A percentile compares a stretch with the other conserved stretches of the same genome.
Conservation (phyloP, 2,329 filamentous ascomycete genomes). For the Neurospora sp. region DNA sequence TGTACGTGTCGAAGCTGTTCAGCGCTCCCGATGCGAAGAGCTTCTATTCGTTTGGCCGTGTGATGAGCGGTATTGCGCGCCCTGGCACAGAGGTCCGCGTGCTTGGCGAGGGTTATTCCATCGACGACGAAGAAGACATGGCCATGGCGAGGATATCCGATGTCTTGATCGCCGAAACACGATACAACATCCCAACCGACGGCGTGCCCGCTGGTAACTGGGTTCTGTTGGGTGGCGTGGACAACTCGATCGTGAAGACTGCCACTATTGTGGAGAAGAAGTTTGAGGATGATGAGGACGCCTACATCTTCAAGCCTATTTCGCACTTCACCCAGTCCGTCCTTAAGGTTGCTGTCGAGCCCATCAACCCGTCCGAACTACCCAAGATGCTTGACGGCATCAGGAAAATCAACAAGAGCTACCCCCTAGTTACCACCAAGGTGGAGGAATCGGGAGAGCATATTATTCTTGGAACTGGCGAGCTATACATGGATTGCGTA, state of each 20-base stretch:
- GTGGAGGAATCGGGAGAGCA: constrained; percentile 98
- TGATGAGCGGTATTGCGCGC: constrained; percentile 83
- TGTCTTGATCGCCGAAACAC: constrained; percentile 83
- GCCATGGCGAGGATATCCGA: constrained; percentile 72
- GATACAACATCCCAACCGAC: constrained; percentile 86
- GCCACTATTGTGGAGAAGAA: constrained; percentile 78
- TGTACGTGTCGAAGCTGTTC: constrained; percentile 90
- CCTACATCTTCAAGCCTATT: constrained; percentile 89
- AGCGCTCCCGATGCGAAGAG: constrained; percentile 81
- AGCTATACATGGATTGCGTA: constrained; percentile 99
- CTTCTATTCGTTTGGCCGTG: constrained; percentile 83
- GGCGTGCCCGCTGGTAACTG: constrained; percentile 91
- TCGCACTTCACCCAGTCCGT: constrained; percentile 95
- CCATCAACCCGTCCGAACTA: constrained; percentile 93
- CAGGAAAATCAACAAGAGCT: constrained; percentile 95
- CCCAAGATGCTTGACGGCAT: constrained; percentile 98
- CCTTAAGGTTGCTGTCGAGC: constrained; percentile 94
- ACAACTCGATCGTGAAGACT: constrained; percentile 97
- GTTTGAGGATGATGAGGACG: constrained; percentile 79
- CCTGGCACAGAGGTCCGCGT: constrained; percentile 80
- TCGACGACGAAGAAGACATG: constrained; percentile 98
- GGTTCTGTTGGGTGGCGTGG: constrained; percentile 83
- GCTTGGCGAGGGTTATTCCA: constrained; percentile 87
- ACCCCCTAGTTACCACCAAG: constrained; percentile 90
- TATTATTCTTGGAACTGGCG: constrained; percentile 86